Conservation (phyloP, 441 rosid genomes). For the Eruca vesicaria region DNA sequence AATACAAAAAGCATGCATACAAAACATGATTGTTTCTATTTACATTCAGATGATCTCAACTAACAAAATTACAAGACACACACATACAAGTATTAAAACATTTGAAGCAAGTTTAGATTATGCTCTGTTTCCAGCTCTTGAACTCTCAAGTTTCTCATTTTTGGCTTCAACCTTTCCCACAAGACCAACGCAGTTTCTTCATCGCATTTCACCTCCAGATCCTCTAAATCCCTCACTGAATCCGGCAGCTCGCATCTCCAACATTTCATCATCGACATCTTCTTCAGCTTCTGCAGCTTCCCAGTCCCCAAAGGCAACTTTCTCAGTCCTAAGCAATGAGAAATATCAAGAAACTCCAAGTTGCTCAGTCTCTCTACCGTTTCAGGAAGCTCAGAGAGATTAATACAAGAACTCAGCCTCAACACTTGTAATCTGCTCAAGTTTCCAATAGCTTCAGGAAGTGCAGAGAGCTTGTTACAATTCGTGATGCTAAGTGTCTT, state of each 20-base stretch:
- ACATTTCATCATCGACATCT: slow-evolving; percentile 49
- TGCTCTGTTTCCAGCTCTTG: slow-evolving; percentile 32
- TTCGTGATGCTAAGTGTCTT: slow-evolving; percentile 61
- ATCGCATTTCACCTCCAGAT: slow-evolving; percentile 49
- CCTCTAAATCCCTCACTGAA: slow-evolving; percentile 37
- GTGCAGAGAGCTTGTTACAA: slow-evolving; percentile 46
- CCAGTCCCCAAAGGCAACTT: slow-evolving; percentile 48
- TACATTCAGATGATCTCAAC: too few species aligned
- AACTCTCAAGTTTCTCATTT: slow-evolving; percentile 29
- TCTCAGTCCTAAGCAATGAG: slow-evolving; percentile 43
- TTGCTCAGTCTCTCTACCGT: slow-evolving; percentile 37
- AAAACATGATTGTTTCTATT: too few species aligned
- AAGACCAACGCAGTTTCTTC: slow-evolving; percentile 30
- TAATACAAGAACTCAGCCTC: slow-evolving; percentile 53
- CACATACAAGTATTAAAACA: not conserved
- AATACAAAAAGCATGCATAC: too few species aligned
- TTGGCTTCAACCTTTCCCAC: slow-evolving; percentile 36
- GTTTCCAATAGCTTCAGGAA: slow-evolving; percentile 52
- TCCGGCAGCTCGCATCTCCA: slow-evolving; percentile 26
- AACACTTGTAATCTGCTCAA: slow-evolving; percentile 41
- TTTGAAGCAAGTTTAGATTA: slow-evolving; percentile 11
- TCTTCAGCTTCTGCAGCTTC: slow-evolving; percentile 39
- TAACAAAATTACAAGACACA: too few species aligned
- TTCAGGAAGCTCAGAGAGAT: slow-evolving; percentile 49
- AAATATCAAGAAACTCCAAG: slow-evolving; percentile 44